Evolutionary conservation across 202 grass and related monocot species (phyloP).

Genomic region (Saccharum hybrid): DNA sequence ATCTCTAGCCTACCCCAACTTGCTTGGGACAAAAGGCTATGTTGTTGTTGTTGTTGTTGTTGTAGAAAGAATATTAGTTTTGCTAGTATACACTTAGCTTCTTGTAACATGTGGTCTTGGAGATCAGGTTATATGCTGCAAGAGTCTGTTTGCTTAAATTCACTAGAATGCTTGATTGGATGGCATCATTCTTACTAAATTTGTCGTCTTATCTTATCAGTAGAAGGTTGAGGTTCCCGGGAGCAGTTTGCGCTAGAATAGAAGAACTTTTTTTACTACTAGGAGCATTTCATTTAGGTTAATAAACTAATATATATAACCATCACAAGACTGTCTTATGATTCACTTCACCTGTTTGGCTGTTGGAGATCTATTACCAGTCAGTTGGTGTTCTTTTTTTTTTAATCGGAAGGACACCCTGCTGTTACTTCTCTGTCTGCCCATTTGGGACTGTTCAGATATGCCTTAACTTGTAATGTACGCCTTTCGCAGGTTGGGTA

Average conservation of each 20-base stretch:
- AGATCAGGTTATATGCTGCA: slow-evolving; percentile 11
- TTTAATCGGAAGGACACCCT: slow-evolving; percentile 18
- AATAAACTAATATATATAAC: not conserved
- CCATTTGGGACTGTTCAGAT: slow-evolving; percentile 30
- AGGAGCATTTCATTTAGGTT: not conserved
- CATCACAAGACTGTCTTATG: slow-evolving; percentile 25
- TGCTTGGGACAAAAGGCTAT: too few species aligned
- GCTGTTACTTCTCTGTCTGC: slow-evolving; percentile 2
- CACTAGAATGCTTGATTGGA: slow-evolving; percentile 5
- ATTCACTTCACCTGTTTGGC: not conserved
- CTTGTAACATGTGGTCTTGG: not conserved
- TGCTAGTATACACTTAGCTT: slow-evolving; percentile 23
- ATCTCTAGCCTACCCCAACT: too few species aligned
- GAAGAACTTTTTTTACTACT: not conserved
- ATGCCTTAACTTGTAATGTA: slow-evolving; percentile 35
- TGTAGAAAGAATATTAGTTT: slow-evolving; percentile 3
- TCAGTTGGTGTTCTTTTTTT: slow-evolving; percentile 35
- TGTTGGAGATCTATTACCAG: slow-evolving; percentile 22
- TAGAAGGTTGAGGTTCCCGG: not conserved
- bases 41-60: too few species aligned
- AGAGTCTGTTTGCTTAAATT: slow-evolving; percentile 10
- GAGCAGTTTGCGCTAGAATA: not conserved
- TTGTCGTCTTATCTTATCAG: not conserved
- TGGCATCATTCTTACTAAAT: slow-evolving; percentile 16
- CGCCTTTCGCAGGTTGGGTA: slow-evolving; percentile 64